A percentile compares a stretch with the other conserved stretches of the same genome.
Evolutionary conservation across 116 monocot species (phyloP).

Genomic region (Posidonia oceanica): DNA sequence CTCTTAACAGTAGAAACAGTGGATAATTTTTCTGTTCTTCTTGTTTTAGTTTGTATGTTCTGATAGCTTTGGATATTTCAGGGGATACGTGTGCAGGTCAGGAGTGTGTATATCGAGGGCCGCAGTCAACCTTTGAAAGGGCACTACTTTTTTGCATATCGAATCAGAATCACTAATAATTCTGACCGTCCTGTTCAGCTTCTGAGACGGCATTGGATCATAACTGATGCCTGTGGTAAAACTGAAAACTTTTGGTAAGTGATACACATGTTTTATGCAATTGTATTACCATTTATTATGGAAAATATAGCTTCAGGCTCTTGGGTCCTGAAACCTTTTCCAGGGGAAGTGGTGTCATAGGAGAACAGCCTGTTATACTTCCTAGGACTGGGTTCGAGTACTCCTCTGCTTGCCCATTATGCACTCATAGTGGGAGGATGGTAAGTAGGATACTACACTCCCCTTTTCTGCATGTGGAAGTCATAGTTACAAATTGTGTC

Average conservation of each 20-base stretch:
- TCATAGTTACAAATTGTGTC: background rate
- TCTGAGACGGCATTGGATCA: slow-evolving; percentile 93
- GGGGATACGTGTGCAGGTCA: slow-evolving; percentile 96
- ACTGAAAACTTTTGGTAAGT: slow-evolving; percentile 79
- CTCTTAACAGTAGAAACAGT: too few species aligned
- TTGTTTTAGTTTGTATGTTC: background rate
- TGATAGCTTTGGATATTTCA: slow-evolving; percentile 15
- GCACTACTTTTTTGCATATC: slow-evolving; percentile 84
- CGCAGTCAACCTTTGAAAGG: slow-evolving; percentile 68
- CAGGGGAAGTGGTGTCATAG: slow-evolving; percentile 88
- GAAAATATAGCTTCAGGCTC: background rate
- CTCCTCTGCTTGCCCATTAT: slow-evolving; percentile 72
- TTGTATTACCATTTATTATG: too few species aligned
- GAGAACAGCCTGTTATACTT: slow-evolving; percentile 90
- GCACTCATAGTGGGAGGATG: slow-evolving; percentile 89
- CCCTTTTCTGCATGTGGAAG: background rate
- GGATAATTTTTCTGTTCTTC: too few species aligned
- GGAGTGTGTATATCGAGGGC: slow-evolving; percentile 74
- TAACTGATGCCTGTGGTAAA: slow-evolving; percentile 83
- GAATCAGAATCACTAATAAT: slow-evolving; percentile 90
- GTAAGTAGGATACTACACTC: slow-evolving; percentile 21
- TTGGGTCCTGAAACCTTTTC: slow-evolving; percentile 2
- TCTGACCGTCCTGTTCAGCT: slow-evolving; percentile 76
- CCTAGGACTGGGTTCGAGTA: slow-evolving; percentile 81
- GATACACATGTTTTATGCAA: background rate